Conservation (phyloP, 2,329 filamentous ascomycete genomes). For the Alternaria novae-zelandiae region DNA sequence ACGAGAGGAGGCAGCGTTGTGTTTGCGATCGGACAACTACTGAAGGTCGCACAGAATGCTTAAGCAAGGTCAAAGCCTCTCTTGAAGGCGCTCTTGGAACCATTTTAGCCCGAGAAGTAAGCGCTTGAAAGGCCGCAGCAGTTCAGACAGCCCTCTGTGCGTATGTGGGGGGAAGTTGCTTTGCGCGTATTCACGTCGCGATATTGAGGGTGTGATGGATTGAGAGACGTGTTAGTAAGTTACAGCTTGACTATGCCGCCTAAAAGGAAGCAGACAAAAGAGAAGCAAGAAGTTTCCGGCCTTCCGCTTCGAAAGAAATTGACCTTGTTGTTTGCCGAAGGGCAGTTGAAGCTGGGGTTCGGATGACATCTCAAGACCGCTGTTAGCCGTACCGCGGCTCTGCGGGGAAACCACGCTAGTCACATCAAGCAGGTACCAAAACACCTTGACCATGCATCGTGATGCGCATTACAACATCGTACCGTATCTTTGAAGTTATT, state of each 20-base stretch:
- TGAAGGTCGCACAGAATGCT: constrained; percentile 39
- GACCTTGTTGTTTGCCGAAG: constrained; percentile 23
- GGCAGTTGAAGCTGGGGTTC: constrained; percentile 20
- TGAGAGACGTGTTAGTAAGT: background rate
- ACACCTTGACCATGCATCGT: background rate
- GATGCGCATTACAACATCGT: background rate
- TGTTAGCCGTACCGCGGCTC: constrained; percentile 32
- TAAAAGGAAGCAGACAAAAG: background rate
- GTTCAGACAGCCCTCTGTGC: background rate
- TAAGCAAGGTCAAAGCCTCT: constrained; percentile 43
- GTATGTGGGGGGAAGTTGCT: background rate
- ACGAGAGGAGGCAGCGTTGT: constrained; percentile 28
- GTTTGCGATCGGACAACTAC: constrained; percentile 26
- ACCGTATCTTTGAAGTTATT: background rate
- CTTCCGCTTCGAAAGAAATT: constrained; percentile 4
- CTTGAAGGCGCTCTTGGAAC: constrained; percentile 43
- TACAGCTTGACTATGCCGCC: background rate
- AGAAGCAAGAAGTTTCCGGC: background rate
- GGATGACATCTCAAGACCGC: constrained; percentile 30
- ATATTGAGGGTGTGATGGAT: background rate
- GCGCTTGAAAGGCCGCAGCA: background rate
- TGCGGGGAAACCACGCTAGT: constrained; percentile 20
- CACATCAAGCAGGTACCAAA: constrained; percentile 14
- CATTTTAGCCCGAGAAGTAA: constrained; percentile 20
- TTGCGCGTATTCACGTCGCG: background rate